phyloP scores from a whole-genome alignment of 257 asterid species.

The Fraxinus americana region DNA sequence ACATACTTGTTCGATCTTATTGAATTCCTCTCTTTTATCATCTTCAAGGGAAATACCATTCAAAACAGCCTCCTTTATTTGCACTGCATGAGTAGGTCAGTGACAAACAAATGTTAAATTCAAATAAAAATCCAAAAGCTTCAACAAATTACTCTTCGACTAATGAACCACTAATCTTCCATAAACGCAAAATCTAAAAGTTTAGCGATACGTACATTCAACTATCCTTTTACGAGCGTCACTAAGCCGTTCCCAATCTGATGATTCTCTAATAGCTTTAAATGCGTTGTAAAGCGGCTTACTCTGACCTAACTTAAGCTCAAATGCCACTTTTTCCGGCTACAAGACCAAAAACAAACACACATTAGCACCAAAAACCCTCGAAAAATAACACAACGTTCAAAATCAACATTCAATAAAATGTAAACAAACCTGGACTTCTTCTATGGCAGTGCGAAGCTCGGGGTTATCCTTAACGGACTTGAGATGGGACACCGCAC shows the following conservation, averaged over 20 bases:
- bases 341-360: conserved; percentile 36
- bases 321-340: conserved; percentile 94
- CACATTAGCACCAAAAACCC: conserved; percentile 16
- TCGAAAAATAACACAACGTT: neutral
- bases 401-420: neutral
- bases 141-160: neutral
- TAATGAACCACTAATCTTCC: neutral
- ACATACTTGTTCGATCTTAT: conserved; percentile 85
- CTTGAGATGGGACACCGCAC: conserved; percentile 92
- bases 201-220: conserved; percentile 53
- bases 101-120: conserved; percentile 21
- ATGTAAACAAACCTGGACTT: conserved; percentile 75
- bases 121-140: conserved; percentile 12
- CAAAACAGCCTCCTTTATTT: conserved; percentile 88
- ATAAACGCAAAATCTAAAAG: conserved; percentile 3
- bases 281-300: conserved; percentile 91
- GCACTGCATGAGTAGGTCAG: conserved; percentile 54
- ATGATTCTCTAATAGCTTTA: conserved; percentile 74
- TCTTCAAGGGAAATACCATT: conserved; percentile 93
- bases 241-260: conserved; percentile 73
- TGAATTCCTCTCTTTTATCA: conserved; percentile 83
- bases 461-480: conserved; percentile 85
- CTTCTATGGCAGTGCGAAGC: conserved; percentile 93
- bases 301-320: conserved; percentile 86
- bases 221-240: conserved; percentile 94